Evolutionary conservation across 2,329 filamentous ascomycete genomes (phyloP), one percentile per base, ranked within the genome.

Genomic region (Aspergillus arachidicola): DNA sequence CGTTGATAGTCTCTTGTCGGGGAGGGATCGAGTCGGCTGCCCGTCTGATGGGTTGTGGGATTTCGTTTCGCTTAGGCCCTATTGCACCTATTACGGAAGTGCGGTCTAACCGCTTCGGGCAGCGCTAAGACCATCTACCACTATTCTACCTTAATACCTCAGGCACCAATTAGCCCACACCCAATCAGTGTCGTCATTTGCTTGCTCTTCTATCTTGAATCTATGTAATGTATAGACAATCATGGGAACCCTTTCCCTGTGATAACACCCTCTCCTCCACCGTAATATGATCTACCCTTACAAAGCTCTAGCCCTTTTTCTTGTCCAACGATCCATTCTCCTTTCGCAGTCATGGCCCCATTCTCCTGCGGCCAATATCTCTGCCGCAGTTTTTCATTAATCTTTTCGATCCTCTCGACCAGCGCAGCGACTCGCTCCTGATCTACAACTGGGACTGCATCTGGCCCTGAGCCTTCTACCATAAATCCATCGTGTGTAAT

Each of bases 261-360:
- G 63, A 80, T 72, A 21, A 96, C 83, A 4, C 87, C 90, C 66
- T 91, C 85, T 0, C 94, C 94, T 30, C 89, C 91, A 41, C 91
- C 94, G 80, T 97, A 97, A 93, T 94, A 98, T 51, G 97, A 78
- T 6, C 84, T 83, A 0, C 94, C 94, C 66, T 85, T 87, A 51
- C 92, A 86, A 63, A 87, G 88, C 72, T 94, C 91, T 60, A 97
- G 79, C 0, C 94, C 94, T 70, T 84, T 90, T 75, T 94, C 93
- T 70, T 96, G 87, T 0, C 94, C 94, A n/a, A 97, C 88, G 28
- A 91, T 81, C 93, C 94, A 97, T 73, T 95, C 91, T 0, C 90
- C 89, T 14, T 82, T 82, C 1, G 75, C 74, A 32, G 77, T 78
- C 60, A 83, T 79, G 11, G 26, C 78, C 28, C 75, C 70, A 10